phyloP scores from a whole-genome alignment of 176 grass and related monocot genomes.

The Aechmea fasciata region DNA sequence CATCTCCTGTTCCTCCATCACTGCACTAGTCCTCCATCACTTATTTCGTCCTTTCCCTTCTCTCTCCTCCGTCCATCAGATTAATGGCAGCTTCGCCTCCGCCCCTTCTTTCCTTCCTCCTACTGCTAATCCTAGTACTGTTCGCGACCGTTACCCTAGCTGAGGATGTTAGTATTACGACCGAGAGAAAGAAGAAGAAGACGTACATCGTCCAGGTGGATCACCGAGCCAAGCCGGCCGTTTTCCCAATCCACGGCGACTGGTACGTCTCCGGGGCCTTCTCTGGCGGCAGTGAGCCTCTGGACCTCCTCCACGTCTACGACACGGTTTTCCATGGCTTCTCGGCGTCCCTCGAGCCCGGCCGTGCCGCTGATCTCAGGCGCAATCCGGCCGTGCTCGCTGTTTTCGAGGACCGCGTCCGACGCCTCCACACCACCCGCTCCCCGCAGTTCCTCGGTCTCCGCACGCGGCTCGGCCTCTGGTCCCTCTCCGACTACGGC shows the following conservation, averaged over 20 bases:
- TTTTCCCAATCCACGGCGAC: conserved; percentile 60
- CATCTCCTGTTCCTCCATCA: too few relatives aligned
- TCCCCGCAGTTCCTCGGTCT: conserved; percentile 95
- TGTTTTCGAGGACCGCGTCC: conserved; percentile 70
- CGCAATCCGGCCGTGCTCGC: conserved; percentile 66
- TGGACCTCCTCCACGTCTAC: conserved; percentile 70
- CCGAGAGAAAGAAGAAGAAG: conserved; percentile 15
- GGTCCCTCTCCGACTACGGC: conserved; percentile 88
- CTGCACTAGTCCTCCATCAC: conserved; percentile 12
- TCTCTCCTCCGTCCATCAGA: conserved; percentile 3
- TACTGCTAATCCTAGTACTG: conserved; percentile 15
- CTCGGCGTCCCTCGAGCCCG: conserved; percentile 47
- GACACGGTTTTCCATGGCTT: conserved; percentile 83
- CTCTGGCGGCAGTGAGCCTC: conserved; percentile 14
- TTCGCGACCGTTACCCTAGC: neutral
- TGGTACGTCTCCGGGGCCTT: conserved; percentile 76
- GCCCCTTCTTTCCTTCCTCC: conserved; percentile 12
- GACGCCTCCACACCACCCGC: conserved; percentile 64
- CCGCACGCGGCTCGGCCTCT: conserved; percentile 70
- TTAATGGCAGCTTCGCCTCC: conserved; percentile 33
- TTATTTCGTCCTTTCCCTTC: conserved; percentile 10
- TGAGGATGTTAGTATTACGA: neutral
- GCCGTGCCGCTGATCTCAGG: conserved; percentile 41
- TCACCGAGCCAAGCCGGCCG: conserved; percentile 50
- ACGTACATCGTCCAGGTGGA: conserved; percentile 85